Base-by-base conservation (phyloP, 2,329 filamentous ascomycete genomes). In the Fusarium odoratissimum region DNA sequence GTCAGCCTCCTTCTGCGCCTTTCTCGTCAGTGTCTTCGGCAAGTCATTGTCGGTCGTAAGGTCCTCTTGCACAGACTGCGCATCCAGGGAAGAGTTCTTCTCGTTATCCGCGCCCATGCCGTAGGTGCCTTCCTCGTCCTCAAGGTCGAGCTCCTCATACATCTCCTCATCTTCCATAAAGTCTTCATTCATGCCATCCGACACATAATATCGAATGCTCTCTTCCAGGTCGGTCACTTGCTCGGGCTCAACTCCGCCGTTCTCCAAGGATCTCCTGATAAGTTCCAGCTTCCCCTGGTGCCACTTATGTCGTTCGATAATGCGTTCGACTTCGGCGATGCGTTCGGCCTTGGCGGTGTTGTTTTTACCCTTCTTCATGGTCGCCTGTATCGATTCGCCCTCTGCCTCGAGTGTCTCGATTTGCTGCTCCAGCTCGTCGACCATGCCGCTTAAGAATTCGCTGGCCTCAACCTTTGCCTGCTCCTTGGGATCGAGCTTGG, bases 401-500 rank as follows among this genome's bases (percentile, higher is more conserved):
- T 99, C 95, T 60, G 95, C 95, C 82, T 99, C 96, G 74, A 96
- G 89, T 33, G 91, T 89, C 84, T 99, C 96, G 81, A 98, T 96
- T 84, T 98, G 95, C 76, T 93, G 92, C 79, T 97, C 95, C 66
- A 99, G 90, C 80, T 97, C 94, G 79, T 98, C 95, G 60, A 98
- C 94, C 90, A 94, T 95, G 64, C 86, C 89, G 70, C 91, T 91
- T 49, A 99, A 86, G 83, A 98, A 98, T 64, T 97, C 92, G 84
- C 92, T 90, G 35, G 93, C 89, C 78, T 98, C 95, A 70, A 93
- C 87, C 84, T 97, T 97, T 81, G 97, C 95, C 82, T 97, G 94
- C 82, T 98, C 96, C 81, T 95, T 97, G n/a, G 96, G 96, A 84
- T 99, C 96, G 73, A 98, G 89, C 83, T 97, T 97, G 56, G 94